These are phyloP conservation scores for Pythium myriotylum DNA, from an alignment of 352 stramenopile genomes.

Conservation along the genomic window DNA sequence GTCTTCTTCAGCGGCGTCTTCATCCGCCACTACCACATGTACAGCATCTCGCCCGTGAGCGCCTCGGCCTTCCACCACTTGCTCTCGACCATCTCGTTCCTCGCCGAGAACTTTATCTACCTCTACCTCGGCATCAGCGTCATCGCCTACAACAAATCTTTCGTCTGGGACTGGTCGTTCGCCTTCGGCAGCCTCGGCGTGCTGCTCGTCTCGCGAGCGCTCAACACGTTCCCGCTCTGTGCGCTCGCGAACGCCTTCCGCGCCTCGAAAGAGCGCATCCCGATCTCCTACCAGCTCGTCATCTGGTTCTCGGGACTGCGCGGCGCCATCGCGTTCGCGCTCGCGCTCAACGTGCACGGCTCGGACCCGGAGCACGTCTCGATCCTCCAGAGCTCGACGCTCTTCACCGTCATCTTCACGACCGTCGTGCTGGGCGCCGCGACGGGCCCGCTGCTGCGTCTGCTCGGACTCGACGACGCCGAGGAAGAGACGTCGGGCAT, in stretches of 20 bases:
- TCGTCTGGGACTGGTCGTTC: constrained; percentile 76
- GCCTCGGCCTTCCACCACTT: constrained; percentile 34
- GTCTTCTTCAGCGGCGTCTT: constrained; percentile 89
- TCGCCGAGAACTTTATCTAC: constrained; percentile 53
- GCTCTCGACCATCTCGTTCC: constrained; percentile 38
- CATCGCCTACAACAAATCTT: constrained; percentile 56
- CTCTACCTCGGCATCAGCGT: constrained; percentile 69
- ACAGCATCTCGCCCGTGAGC: constrained; percentile 36
- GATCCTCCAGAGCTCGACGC: constrained; percentile 51
- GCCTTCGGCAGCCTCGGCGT: constrained; percentile 31
- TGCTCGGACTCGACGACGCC: constrained; percentile 26
- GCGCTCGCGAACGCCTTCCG: constrained; percentile 52
- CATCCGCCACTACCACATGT: constrained; percentile 49
- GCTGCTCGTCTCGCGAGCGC: constrained; percentile 50
- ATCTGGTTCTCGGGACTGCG: constrained; percentile 94
- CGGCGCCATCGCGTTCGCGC: constrained; percentile 92
- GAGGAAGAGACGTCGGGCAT: neutral
- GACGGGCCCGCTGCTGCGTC: constrained; percentile 41
- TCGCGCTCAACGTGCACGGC: constrained; percentile 68
- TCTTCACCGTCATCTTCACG: constrained; percentile 63
- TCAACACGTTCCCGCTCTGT: constrained; percentile 82
- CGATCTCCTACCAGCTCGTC: constrained; percentile 66
- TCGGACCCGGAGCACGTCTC: constrained; percentile 33
- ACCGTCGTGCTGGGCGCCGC: constrained; percentile 47
- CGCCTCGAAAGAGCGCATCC: constrained; percentile 38